These are phyloP conservation scores for Marasmius tenuissimus DNA, from an alignment of 1,284 basidiomycete species.

Conservation along the genomic window DNA sequence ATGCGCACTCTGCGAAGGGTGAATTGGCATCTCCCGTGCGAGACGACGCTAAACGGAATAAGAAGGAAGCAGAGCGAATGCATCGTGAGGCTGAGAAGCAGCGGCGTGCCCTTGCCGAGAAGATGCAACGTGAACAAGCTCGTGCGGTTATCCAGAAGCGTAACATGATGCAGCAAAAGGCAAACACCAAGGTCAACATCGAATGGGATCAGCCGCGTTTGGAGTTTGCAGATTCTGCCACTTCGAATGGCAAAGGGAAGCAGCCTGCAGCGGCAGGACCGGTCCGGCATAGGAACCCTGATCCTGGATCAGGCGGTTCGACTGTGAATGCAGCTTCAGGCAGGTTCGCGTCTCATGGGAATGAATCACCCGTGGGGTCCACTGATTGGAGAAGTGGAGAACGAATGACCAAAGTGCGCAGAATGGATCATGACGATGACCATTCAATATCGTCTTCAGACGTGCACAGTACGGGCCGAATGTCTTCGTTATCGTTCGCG, in stretches of 20 bases:
- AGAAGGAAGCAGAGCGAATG: conserved; percentile 87
- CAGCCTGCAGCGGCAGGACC: conserved; percentile 54
- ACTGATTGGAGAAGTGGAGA: conserved; percentile 59
- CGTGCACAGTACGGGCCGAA: conserved; percentile 65
- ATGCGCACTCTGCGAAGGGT: conserved; percentile 56
- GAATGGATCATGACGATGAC: conserved; percentile 84
- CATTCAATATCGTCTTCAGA: conserved; percentile 89
- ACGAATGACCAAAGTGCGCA: conserved; percentile 74
- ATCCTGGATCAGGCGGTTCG: conserved; percentile 34
- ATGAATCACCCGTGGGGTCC: conserved; percentile 33
- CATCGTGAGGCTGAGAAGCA: conserved; percentile 88
- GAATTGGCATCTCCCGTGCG: conserved; percentile 44
- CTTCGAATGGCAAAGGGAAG: conserved; percentile 46
- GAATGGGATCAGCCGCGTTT: conserved; percentile 33
- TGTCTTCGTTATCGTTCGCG: conserved; percentile 75
- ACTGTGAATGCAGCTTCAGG: conserved; percentile 61
- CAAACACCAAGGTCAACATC: conserved; percentile 50
- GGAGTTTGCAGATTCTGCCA: conserved; percentile 24
- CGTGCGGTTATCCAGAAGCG: conserved; percentile 96
- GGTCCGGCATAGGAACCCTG: conserved; percentile 43
- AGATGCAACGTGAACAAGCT: conserved; percentile 81
- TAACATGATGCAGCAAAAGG: conserved; percentile 64
- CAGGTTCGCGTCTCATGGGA: conserved; percentile 42
- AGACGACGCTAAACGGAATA: conserved; percentile 81
- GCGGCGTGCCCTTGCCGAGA: conserved; percentile 77